Base-by-base conservation (phyloP, 225 moss, liverwort and hornwort species). In the Sphagnum tenellum region DNA sequence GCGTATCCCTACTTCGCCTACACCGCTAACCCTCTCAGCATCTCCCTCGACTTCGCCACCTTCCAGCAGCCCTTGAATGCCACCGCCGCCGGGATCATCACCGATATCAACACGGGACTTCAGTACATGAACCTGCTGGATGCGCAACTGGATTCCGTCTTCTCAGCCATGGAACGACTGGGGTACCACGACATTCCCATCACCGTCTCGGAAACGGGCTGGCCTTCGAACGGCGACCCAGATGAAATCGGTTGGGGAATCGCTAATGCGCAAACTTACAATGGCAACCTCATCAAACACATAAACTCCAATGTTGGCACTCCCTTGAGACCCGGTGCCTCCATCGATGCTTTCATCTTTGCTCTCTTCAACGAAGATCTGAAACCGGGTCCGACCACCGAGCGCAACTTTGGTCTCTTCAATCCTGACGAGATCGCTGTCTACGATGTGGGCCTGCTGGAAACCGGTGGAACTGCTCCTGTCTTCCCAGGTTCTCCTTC, bases 331-430 rank as follows among this genome's bases (percentile, higher is more conserved):
- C 81, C 79, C 5, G 49, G 2, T 4, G 8, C 61, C 5, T 73
- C 79, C 2, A 12, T 82, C 45, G 71, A 57, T 51, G 77, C 70
- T 1, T 86, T 75, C 59, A 69, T 86, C 3, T 86, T 77, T 60
- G 71, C 79, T 45, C 73, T 82, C 3, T 77, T 82, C 62, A 82
- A 79, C 53, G 79, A 86, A 61, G 72, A 86, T 69, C 71, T 77
- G 11, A 46, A 71, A 48, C 50, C 48, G 0, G 86, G 86, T 7
- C 47, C 77, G 55, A 76, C 77, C 2, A 82, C 86, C 0, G 73
- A 73, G 50, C 82, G 79, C 4, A 79, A 77, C 66, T 86, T 74
- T 56, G 86, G 86, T 5, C 54, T 86, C 12, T 86, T 86, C 64
- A 44, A 57, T 44, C 61, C 66, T 56, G 65, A 82, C 65, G 53